These are phyloP conservation scores for Escallonia rubra DNA, from an alignment of 129 eudicot species.

Conservation along the genomic window DNA sequence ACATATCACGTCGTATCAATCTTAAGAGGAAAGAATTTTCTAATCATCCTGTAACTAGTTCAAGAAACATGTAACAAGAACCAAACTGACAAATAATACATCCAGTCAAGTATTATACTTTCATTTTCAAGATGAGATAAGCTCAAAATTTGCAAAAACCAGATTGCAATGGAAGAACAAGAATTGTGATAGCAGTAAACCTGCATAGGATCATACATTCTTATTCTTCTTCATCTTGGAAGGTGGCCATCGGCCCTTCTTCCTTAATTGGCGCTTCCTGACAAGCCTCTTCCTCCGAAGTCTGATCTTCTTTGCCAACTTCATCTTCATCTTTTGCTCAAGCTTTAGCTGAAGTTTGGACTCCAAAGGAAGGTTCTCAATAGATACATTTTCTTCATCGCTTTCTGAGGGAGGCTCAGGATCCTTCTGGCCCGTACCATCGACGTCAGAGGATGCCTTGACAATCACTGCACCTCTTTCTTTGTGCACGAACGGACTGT, in stretches of 20 bases:
- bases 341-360: slow-evolving; percentile 60
- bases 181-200: neutral
- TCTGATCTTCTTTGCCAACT: slow-evolving; percentile 79
- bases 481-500: slow-evolving; percentile 20
- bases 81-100: neutral
- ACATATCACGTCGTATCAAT: neutral
- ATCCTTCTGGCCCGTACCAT: slow-evolving; percentile 40
- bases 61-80: neutral
- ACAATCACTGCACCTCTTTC: slow-evolving; percentile 32
- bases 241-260: slow-evolving; percentile 99
- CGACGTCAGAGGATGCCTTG: slow-evolving; percentile 51
- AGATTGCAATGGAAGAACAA: neutral
- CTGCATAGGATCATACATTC: slow-evolving; percentile 48
- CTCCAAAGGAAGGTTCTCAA: slow-evolving; percentile 75
- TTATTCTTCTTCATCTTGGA: slow-evolving; percentile 95
- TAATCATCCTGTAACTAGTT: neutral
- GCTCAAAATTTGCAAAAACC: neutral
- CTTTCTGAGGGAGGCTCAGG: slow-evolving; percentile 28
- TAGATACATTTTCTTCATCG: slow-evolving; percentile 33
- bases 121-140: neutral
- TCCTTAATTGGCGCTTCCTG: slow-evolving; percentile 83
- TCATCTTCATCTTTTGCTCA: slow-evolving; percentile 70
- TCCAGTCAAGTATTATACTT: neutral
- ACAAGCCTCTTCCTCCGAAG: slow-evolving; percentile 84
- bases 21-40: neutral